Conservation (phyloP, 306 rosid species). For the Inga oerstediana region DNA sequence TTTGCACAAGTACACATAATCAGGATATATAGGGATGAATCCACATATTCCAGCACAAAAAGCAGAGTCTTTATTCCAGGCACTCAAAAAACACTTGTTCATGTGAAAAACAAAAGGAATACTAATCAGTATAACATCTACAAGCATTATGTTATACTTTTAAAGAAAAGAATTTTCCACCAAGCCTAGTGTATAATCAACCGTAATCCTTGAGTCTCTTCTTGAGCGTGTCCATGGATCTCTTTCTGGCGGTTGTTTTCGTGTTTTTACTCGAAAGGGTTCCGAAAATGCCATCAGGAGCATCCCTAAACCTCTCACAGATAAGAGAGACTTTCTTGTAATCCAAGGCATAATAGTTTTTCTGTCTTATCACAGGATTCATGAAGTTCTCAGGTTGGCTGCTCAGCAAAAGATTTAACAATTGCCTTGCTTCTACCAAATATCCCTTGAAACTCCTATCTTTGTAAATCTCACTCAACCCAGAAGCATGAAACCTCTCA, state of each 20-base stretch:
- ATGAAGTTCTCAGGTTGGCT: conserved; percentile 96
- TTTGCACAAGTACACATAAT: background rate
- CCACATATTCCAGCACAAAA: conserved; percentile 9
- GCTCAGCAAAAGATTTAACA: conserved; percentile 79
- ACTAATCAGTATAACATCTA: background rate
- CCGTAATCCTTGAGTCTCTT: conserved; percentile 87
- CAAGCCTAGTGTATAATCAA: conserved; percentile 33
- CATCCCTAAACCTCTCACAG: conserved; percentile 85
- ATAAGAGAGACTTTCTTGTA: conserved; percentile 75
- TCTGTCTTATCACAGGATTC: conserved; percentile 95
- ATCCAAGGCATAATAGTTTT: conserved; percentile 76
- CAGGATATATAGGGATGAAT: background rate
- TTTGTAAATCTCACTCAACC: conserved; percentile 66
- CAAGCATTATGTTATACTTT: conserved; percentile 30
- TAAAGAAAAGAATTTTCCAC: conserved; percentile 34
- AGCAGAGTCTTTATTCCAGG: background rate
- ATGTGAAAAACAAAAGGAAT: conserved; percentile 9
- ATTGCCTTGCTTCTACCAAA: conserved; percentile 76
- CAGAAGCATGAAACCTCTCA: conserved; percentile 66
- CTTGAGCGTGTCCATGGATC: conserved; percentile 84
- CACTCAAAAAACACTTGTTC: conserved; percentile 7
- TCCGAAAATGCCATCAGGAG: conserved; percentile 84
- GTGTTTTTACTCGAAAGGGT: conserved; percentile 75
- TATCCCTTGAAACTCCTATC: conserved; percentile 61
- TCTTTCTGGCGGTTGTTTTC: conserved; percentile 85